phyloP scores from a whole-genome alignment of 2,329 filamentous ascomycete genomes.

The Ophiognomonia clavigignenti-juglandacearum region DNA sequence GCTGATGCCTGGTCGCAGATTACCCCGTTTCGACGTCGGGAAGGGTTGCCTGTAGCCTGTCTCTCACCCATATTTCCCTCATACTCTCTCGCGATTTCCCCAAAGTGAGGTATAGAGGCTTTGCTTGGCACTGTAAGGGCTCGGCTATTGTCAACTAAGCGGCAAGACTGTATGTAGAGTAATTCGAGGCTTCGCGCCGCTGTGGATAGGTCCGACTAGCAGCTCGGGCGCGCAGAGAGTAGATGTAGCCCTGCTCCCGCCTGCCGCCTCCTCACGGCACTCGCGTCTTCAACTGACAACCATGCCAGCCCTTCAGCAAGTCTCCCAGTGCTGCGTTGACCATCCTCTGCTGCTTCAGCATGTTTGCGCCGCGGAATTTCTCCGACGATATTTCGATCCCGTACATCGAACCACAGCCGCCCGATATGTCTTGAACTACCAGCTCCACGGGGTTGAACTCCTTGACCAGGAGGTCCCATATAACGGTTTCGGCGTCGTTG shows the following conservation, averaged over 20 bases:
- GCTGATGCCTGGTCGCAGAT: no score
- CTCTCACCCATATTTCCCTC: no score
- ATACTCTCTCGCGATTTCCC: no score
- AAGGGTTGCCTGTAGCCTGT: no score
- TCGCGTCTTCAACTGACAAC: constrained; percentile 72
- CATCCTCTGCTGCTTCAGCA: constrained; percentile 78
- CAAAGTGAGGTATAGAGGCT: no score
- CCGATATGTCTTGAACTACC: constrained; percentile 73
- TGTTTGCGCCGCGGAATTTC: constrained; percentile 63
- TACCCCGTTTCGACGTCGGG: no score
- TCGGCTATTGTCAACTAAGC: no score
- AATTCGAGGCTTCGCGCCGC: no score
- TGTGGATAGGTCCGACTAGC: no score
- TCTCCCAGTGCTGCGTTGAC: constrained; percentile 72
- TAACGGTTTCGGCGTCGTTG: constrained; percentile 50
- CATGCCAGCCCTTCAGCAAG: constrained; percentile 77
- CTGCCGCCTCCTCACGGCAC: constrained; percentile 30
- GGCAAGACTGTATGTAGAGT: no score
- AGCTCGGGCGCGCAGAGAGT: neutral
- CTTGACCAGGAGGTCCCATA: constrained; percentile 49
- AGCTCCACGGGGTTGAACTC: constrained; percentile 48
- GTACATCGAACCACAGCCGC: constrained; percentile 85
- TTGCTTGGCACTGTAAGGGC: no score
- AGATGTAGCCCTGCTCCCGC: neutral
- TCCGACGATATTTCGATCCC: constrained; percentile 71